Conservation (phyloP, 2,329 filamentous ascomycete species). For the Alternaria arborescens region DNA sequence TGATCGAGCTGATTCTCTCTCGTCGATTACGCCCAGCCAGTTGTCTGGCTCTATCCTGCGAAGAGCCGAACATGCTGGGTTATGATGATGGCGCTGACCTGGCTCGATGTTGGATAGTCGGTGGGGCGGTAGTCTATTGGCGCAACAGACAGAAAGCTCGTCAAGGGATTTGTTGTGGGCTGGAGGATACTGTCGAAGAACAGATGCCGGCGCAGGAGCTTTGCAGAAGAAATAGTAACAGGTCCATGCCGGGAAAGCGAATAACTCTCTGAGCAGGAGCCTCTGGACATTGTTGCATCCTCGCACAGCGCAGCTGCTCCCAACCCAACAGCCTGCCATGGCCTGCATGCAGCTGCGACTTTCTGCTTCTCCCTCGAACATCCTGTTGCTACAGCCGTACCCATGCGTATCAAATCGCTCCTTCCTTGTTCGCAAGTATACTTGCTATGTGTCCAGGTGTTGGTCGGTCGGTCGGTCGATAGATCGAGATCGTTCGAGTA, state of each 20-base stretch:
- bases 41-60: constrained; percentile 46
- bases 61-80: constrained; percentile 43
- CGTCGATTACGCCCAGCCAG: constrained; percentile 44
- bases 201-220: neutral
- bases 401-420: neutral
- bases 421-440: neutral
- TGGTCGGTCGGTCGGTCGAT: constrained; percentile 8
- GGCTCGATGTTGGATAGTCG: constrained; percentile 9
- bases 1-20: constrained; percentile 34
- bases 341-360: neutral
- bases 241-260: neutral
- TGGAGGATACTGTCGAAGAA: neutral
- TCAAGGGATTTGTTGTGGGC: constrained; percentile 16
- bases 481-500: neutral
- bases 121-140: constrained; percentile 3
- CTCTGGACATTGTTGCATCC: neutral
- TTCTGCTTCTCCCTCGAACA: neutral
- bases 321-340: neutral
- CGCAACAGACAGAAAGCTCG: neutral
- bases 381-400: neutral
- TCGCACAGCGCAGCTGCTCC: neutral
- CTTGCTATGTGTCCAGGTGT: neutral
- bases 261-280: neutral
- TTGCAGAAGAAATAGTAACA: neutral
- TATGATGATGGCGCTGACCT: constrained; percentile 10